These are phyloP conservation scores for Trichaptum fuscoviolaceum DNA, from an alignment of 768 basidiomycete species.

Conservation along the genomic window DNA sequence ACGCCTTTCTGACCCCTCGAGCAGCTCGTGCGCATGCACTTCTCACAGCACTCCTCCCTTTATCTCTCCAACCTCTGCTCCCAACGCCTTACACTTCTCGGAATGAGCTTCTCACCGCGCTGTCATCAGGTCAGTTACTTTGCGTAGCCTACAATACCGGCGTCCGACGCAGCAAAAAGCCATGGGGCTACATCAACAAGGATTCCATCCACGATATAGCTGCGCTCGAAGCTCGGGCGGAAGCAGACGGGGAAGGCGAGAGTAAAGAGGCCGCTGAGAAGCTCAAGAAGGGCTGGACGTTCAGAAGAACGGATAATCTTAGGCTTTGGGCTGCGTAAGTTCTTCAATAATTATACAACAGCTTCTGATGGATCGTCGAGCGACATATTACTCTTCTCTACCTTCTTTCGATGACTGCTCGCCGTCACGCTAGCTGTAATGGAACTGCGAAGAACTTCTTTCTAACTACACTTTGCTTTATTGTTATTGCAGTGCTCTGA, in stretches of 20 bases:
- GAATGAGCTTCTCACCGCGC: constrained; percentile 40
- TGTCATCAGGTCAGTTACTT: constrained; percentile 75
- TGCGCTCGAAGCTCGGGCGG: constrained; percentile 49
- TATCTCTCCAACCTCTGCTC: constrained; percentile 38
- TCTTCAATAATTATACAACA: neutral
- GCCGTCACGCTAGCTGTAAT: neutral
- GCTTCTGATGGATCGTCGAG: neutral
- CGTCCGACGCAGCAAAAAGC: constrained; percentile 73
- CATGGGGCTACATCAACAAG: constrained; percentile 82
- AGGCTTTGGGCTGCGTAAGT: constrained; percentile 81
- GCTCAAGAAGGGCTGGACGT: constrained; percentile 69
- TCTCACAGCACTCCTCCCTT: constrained; percentile 54
- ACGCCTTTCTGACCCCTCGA: constrained; percentile 1
- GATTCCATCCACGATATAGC: constrained; percentile 78
- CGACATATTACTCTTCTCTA: no score
- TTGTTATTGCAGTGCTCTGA: constrained; percentile 56
- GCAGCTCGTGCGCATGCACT: constrained; percentile 64
- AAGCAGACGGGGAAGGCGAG: constrained; percentile 25
- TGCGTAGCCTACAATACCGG: constrained; percentile 78
- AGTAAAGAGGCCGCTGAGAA: constrained; percentile 28
- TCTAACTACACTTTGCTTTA: neutral
- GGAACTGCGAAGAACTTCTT: neutral
- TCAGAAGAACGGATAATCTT: constrained; percentile 80
- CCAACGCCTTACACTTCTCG: constrained; percentile 29
- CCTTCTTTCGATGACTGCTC: no score